Base-by-base conservation (phyloP, 495 filamentous ascomycete species). In the Xylaria venustula region DNA sequence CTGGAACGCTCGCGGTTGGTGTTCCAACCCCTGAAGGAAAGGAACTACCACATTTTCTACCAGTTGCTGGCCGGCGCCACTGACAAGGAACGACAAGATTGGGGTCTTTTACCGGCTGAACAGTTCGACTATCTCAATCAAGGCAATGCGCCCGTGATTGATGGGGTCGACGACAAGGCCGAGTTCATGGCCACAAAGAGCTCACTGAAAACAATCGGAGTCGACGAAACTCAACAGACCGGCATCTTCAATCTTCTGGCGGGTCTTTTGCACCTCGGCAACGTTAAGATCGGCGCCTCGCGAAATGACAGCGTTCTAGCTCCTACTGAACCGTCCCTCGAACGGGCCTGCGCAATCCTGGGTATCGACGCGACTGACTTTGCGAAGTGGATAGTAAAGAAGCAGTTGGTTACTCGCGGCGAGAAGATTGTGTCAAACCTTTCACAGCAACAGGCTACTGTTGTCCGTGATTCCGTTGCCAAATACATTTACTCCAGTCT, bases 21-120 rank as follows among this genome's bases (percentile, higher is more conserved):
- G n/a, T 98, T 98, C 70, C 94, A 99, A 71, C 94, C 94, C 19
- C 78, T 97, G 36, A 98, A 96, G 72, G 94, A 99, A 76, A 84
- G 94, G 60, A 99, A 99, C 73, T 99, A 99, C 74, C 94, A 99
- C 75, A 93, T 99, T 65, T 99, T 99, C 77, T 98, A 99, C 74
- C 94, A 99, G 76, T 81, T 99, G 37, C 87, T 97, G 55, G 93
- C 92, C n/a, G 94, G 94, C 62, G 89, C 91, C 26, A 87, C 91
- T n/a, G 90, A 95, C 57, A 80, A 82, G 60, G 91, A 98, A 73
- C 88, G 85, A 64, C 83, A 91, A 68, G 85, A 91, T 53, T 81
- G 95, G 53, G 81, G 86, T 32, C 76, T 99, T 59, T 71, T 89
- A 28, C 85, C 93, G 0, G 84, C 93, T 26, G 93, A 97, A 70